Evolutionary conservation across 176 grass and related monocot species (phyloP).

Genomic region (Tillandsia fasciculata): DNA sequence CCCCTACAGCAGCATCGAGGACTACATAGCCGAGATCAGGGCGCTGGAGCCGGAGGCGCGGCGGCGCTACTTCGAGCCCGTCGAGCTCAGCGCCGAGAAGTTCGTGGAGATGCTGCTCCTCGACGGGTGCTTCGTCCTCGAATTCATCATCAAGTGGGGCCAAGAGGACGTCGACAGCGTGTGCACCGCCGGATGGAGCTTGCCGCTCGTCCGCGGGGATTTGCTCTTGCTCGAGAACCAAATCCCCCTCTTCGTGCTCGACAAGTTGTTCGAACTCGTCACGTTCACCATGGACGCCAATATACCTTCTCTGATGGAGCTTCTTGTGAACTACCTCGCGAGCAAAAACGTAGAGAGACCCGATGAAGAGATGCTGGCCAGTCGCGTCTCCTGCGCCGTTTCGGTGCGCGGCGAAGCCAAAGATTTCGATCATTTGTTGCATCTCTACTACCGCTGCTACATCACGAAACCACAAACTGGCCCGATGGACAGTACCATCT

Average conservation of each 20-base stretch:
- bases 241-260: no score
- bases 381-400: no score
- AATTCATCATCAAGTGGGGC: conserved; percentile 9
- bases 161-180: conserved; percentile 7
- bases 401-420: not conserved
- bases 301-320: no score
- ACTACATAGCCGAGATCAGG: conserved; percentile 3
- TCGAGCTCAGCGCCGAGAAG: conserved; percentile 6
- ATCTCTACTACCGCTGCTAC: conserved; percentile 22
- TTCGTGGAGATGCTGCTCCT: conserved; percentile 25
- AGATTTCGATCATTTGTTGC: conserved; percentile 12
- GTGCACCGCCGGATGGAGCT: conserved; percentile 16
- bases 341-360: no score
- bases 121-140: conserved; percentile 22
- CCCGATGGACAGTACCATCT: not conserved
- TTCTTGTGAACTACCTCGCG: no score
- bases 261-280: no score
- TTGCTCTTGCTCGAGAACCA: not conserved
- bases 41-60: conserved; percentile 13
- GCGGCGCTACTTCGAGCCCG: conserved; percentile 20
- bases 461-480: not conserved
- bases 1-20: not conserved
- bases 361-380: no score
- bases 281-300: no score
- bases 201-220: conserved; percentile 14